Evolutionary conservation across 2,329 filamentous ascomycete genomes (phyloP).

Genomic region (Alternaria ethzedia): DNA sequence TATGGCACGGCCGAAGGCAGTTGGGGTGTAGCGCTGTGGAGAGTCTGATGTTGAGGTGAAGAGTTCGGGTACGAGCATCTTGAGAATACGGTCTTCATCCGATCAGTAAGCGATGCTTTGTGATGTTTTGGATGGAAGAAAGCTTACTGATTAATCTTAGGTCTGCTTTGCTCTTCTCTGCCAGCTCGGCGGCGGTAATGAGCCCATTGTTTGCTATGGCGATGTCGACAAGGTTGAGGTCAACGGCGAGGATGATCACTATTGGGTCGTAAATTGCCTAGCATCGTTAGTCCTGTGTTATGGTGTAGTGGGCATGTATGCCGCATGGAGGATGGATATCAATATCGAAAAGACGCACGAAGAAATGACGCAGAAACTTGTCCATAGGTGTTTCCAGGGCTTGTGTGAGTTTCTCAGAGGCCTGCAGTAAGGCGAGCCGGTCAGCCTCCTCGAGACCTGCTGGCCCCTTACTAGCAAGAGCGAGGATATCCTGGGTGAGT

Average conservation of each 20-base stretch:
- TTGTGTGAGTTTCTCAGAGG: constrained; percentile 5
- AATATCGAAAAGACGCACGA: not conserved
- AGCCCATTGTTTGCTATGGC: constrained; percentile 8
- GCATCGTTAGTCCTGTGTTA: not conserved
- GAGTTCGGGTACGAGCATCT: not conserved
- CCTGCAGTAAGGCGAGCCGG: constrained; percentile 11
- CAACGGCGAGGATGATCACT: constrained; percentile 14
- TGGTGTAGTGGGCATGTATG: not conserved
- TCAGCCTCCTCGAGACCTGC: constrained; percentile 12
- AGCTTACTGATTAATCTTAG: not conserved
- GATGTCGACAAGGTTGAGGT: constrained; percentile 23
- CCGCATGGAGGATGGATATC: not conserved
- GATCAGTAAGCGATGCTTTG: not conserved
- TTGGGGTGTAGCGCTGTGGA: not conserved
- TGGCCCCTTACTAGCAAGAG: constrained; percentile 1
- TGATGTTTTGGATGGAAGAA: accelerated
- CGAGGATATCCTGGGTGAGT: constrained; percentile 3
- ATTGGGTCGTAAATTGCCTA: not conserved
- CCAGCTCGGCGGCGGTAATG: constrained; percentile 14
- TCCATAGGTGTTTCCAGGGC: constrained; percentile 14
- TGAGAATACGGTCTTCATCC: not conserved
- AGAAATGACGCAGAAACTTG: constrained; percentile 9
- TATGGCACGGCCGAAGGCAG: not conserved
- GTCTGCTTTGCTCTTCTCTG: constrained; percentile 14
- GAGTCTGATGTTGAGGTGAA: not conserved